Evolutionary conservation across 345 rosid species (phyloP), one percentile per base, ranked within the genome.

Genomic region (Salix udensis): DNA sequence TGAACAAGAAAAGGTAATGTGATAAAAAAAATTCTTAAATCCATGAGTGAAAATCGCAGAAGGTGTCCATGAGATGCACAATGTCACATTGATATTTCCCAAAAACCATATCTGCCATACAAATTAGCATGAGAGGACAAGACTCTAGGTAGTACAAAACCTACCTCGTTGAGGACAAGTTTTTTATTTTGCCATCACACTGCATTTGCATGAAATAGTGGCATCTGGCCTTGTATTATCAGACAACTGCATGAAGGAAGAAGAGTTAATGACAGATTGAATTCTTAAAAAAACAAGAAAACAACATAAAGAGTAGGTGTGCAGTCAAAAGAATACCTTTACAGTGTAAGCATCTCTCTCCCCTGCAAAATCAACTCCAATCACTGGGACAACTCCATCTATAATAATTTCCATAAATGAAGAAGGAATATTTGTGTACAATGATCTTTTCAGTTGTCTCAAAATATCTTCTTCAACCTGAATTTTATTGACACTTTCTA

Each of bases 191-290:
- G 82, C 88, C 23, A 53, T 77, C 9, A 81, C 24, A 1, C 55
- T 68, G 64, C 96, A 91, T 84, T 90, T 91, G 86, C 94, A 89
- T 18, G 80, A 73, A 58, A 93, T 73, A 9, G 76, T 83, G 74
- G 75, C 74, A 78, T 70, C 71, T 9, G 83, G 80, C 7, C 50
- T 55, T 36, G 61, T 73, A 34, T 62, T 81, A 67, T 73, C 65
- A 24, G 90, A 87, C 72, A 93, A 61, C 97, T 92, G 71, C 70
- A 64, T 26, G 62, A 67, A 48, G 34, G 72, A 55, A 74, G 5
- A 55, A 66, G 74, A 78, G 46, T 70, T 61, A 80, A 74, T 58
- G 64, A 61, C 61, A 55, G 50, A 72, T 1, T 77, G 65, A 50
- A n/a, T 21, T 34, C 3, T 34, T 5, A 31, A 42, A 31, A 15